Conservation (phyloP, 192 early-diverging fungal species). For the Thoreauomyces humboldtii region DNA sequence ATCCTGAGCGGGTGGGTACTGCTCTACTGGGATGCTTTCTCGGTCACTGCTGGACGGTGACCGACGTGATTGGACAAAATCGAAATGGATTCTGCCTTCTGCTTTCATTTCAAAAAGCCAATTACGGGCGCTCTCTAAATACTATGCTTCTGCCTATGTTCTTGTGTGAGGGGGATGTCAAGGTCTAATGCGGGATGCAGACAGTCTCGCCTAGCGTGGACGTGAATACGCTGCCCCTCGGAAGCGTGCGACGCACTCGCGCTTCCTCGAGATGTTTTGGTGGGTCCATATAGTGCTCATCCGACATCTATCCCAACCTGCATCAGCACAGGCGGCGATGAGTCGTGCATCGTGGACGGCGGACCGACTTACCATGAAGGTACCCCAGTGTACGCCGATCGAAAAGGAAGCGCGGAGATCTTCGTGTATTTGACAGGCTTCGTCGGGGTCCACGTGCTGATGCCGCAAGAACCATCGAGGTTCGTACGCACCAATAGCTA, state of each 20-base stretch:
- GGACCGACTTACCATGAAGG: slow-evolving; percentile 47
- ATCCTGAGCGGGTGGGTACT: no score
- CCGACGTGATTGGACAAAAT: no score
- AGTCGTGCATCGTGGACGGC: no score
- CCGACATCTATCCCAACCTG: slow-evolving; percentile 44
- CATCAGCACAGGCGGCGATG: no score
- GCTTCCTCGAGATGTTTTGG: slow-evolving; percentile 35
- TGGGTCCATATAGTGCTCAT: slow-evolving; percentile 56
- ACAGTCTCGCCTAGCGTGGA: slow-evolving; percentile 36
- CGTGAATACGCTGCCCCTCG: slow-evolving; percentile 35
- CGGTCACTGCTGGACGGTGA: no score
- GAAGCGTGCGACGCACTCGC: slow-evolving; percentile 14
- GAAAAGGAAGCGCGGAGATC: slow-evolving; percentile 43
- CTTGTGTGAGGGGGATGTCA: no score
- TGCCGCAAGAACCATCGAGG: slow-evolving; percentile 49
- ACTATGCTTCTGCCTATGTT: no score
- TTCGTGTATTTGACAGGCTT: slow-evolving; percentile 47
- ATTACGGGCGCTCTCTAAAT: no score
- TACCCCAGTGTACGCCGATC: slow-evolving; percentile 61
- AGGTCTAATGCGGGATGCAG: slow-evolving; percentile 7
- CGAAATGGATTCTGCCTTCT: no score
- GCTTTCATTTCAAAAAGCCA: no score
- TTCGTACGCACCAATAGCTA: slow-evolving; percentile 54
- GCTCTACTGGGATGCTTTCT: no score
- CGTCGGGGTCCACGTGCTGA: slow-evolving; percentile 55